phyloP scores from a whole-genome alignment of 2,329 filamentous ascomycete species.

The Colletotrichum lini region DNA sequence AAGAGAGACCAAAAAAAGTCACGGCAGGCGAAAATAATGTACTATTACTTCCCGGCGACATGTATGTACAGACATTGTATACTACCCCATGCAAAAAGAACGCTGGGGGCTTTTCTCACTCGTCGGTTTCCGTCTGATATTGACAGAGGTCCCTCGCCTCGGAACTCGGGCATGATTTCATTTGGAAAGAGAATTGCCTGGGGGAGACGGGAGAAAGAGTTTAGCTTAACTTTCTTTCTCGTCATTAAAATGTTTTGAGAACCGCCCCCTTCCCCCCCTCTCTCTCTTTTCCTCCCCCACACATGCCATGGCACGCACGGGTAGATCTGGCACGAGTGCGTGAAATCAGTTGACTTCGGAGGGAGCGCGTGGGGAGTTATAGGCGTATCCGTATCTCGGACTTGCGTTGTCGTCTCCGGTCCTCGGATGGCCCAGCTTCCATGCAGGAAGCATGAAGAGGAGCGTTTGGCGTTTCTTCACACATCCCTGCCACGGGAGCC shows the following conservation, averaged over 20 bases:
- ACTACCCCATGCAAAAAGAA: slow-evolving; percentile 23
- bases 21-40: slow-evolving; percentile 17
- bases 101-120: slow-evolving; percentile 21
- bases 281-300: neutral
- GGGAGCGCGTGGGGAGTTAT: neutral
- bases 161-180: neutral
- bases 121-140: slow-evolving; percentile 30
- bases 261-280: neutral
- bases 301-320: neutral
- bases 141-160: neutral
- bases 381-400: slow-evolving; percentile 33
- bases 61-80: slow-evolving; percentile 40
- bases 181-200: neutral
- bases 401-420: neutral
- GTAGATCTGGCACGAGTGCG: slow-evolving; percentile 4
- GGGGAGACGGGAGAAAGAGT: slow-evolving; percentile 14
- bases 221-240: slow-evolving; percentile 12
- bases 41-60: slow-evolving; percentile 37
- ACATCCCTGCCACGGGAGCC: slow-evolving; percentile 33
- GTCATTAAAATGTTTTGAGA: no score
- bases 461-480: slow-evolving; percentile 19
- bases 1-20: neutral
- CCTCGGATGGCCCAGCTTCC: slow-evolving; percentile 8
- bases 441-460: slow-evolving; percentile 24
- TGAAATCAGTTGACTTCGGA: neutral